Base-by-base conservation (phyloP, 176 grass and related monocot species). In the Melocanna baccifera region DNA sequence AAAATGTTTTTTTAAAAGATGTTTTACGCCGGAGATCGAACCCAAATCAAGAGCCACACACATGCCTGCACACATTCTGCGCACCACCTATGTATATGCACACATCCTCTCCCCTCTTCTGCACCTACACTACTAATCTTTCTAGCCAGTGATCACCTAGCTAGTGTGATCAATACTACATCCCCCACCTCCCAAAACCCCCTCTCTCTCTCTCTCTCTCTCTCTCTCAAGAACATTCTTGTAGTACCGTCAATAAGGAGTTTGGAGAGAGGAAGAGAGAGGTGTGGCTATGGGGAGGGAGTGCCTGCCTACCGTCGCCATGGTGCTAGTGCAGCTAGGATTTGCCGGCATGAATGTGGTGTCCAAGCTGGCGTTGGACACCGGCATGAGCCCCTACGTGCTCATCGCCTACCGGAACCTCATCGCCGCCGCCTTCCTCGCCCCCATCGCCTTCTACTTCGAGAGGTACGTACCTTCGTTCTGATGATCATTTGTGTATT, bases 341-440 rank as follows among this genome's bases (percentile, higher is more conserved):
- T 98, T 93, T 46, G 93, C 96, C 13, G 96, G 92, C 9, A 81
- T 98, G 61, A 98, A 98, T 61, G 81, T 98, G 14, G 30, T 98
- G 32, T 98, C 96, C 12, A 98, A 98, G 82, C 77, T 98, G n/a
- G 96, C 96, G 42, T 74, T 98, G 75, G 92, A 95, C 84, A 86
- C 83, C 8, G 93, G 96, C 87, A 98, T 93, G 93, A 98, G 92
- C 80, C 96, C 96, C 55, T 95, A 87, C 68, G 96, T 98, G 15
- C 75, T 98, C 82, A 98, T 90, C 82, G 85, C 96, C 79, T 98
- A 98, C 87, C 92, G 96, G 13, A 94, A 98, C 89, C 72, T 98
- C 85, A 67, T 95, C 20, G 96, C 96, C 76, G 90, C 89, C 40
- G 26, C 82, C 80, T 88, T 98, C 84, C 86, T 95, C 57, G 79